These are phyloP conservation scores for Pythium sukuiense DNA, from an alignment of 352 stramenopile genomes.

Conservation along the genomic window DNA sequence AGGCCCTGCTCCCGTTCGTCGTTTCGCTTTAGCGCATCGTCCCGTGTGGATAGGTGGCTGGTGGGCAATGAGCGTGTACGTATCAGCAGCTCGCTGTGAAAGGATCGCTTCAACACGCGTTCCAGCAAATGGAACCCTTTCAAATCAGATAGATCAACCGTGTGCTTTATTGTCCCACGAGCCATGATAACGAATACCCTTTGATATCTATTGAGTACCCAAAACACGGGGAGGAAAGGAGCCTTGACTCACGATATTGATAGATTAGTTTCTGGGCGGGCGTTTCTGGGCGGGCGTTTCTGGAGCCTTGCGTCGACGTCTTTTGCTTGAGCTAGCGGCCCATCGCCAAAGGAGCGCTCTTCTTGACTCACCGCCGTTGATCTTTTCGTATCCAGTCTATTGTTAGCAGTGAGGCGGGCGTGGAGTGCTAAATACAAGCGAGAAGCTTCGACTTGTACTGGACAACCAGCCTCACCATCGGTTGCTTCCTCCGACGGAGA, in stretches of 20 bases:
- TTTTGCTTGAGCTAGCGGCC: not conserved
- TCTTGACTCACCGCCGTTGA: no score
- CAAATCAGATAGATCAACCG: not conserved
- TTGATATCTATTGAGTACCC: constrained; percentile 1
- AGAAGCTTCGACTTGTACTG: no score
- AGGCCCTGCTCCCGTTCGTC: not conserved
- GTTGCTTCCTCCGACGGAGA: no score
- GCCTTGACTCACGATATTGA: constrained; percentile 23
- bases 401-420: no score
- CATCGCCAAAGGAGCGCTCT: not conserved
- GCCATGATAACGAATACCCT: not conserved
- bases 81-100: not conserved
- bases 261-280: constrained; percentile 9
- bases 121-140: constrained; percentile 8
- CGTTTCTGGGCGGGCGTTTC: not conserved
- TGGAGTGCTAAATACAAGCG: no score
- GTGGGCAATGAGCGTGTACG: not conserved
- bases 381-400: no score
- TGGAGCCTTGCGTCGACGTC: no score
- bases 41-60: not conserved
- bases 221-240: no score
- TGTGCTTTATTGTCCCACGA: not conserved
- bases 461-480: no score
- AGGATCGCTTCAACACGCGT: not conserved
- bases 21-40: not conserved